Evolutionary conservation across 1,139 yeast species (phyloP).

Genomic region (Geotrichum candidum): DNA sequence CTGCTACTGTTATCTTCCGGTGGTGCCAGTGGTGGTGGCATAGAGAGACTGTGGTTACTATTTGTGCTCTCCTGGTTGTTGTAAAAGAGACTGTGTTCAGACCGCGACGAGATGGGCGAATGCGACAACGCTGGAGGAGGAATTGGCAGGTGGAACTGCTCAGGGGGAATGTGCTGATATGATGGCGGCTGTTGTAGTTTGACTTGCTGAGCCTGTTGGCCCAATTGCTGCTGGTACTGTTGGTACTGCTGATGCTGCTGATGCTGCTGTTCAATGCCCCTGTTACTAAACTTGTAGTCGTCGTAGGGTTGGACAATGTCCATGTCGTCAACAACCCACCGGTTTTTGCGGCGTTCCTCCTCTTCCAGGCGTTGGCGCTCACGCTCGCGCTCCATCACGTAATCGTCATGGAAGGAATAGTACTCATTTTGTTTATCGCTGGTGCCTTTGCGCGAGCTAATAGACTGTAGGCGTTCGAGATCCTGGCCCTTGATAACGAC

Average conservation of each 20-base stretch:
- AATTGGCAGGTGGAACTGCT: background rate
- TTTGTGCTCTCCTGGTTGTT: background rate
- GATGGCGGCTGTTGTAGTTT: background rate
- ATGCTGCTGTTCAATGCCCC: background rate
- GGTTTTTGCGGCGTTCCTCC: slow-evolving; percentile 1
- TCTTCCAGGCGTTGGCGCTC: background rate
- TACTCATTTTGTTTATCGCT: background rate
- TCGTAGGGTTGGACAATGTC: slow-evolving; percentile 4
- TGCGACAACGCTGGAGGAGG: background rate
- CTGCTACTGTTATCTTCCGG: slow-evolving; percentile 2
- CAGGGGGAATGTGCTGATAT: background rate
- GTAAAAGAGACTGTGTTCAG: background rate
- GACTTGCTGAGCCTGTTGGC: background rate
- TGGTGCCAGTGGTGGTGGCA: background rate
- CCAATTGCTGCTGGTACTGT: background rate
- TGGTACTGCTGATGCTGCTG: background rate
- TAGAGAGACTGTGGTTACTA: background rate
- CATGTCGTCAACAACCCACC: slow-evolving; percentile 5
- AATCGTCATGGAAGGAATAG: slow-evolving; percentile 10
- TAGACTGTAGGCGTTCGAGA: background rate
- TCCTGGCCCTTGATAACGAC: background rate
- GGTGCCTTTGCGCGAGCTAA: slow-evolving; percentile 1
- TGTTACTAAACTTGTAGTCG: background rate
- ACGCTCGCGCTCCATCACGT: slow-evolving; percentile 3
- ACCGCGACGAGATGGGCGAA: background rate